Base-by-base conservation (phyloP, 345 rosid species). In the Brassica incana region DNA sequence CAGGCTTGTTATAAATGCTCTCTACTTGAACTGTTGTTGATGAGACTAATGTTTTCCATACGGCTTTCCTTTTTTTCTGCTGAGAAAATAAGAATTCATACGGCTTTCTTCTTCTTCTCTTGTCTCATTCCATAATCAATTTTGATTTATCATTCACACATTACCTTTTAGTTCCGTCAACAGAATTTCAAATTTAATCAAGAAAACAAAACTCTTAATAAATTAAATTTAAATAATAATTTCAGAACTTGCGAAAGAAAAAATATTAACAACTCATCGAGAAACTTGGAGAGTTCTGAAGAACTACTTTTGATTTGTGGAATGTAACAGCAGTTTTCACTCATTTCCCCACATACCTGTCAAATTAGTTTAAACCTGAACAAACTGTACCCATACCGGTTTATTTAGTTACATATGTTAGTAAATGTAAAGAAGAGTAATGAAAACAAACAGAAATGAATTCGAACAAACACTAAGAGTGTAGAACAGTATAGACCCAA, bases 1-100 rank as follows among this genome's bases (percentile, higher is more conserved):
- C 75, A 79, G 70, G 70, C 27, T 36, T 80, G 75, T 74, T 27
- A 68, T 80, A 35, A 80, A 80, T 80, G 71, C 78, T 48, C 74
- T 73, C 74, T 73, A 45, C 69, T 79, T 67, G 73, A 66, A 59
- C 77, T 73, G 59, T 32, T 65, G 52, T 48, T 73, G 54, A 48
- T 62, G 75, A 69, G 71, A 68, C 78, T 73, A 0, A 15, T 68
- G 71, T 62, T 69, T 60, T 79, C 60, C 74, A 25, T 50, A 73
- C 25, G 23, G 25, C 60, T 54, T 54, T 16, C 59, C 43, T 62
- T 61, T 69, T 16, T 50, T 73, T 67, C 54, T 45, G 30, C 67
- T 74, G 78, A 27, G 30, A 27, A 27, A 27, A 27, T 32, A 5
- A 32, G 35, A 32, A 4, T 78, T 73, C 74, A 25, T 61, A 73